Conservation (phyloP, 73 alveolate species). For the Stentor coeruleus region DNA sequence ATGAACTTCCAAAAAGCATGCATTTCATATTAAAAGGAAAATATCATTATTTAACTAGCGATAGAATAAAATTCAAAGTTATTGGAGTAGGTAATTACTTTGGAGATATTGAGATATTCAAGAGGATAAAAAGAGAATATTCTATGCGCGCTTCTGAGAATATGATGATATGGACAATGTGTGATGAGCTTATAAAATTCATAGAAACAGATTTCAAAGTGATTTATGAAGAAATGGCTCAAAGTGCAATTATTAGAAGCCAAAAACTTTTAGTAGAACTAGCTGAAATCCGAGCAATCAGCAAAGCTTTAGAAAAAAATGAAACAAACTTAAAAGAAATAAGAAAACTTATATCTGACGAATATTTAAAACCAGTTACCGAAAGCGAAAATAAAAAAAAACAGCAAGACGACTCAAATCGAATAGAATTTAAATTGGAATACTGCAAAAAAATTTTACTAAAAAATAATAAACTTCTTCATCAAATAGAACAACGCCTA, state of each 20-base stretch:
- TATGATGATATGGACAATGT: background rate
- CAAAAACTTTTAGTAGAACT: background rate
- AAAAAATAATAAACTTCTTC: background rate
- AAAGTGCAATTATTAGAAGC: background rate
- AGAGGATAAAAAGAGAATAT: background rate
- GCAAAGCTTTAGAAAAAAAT: background rate
- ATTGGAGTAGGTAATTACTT: slow-evolving; percentile 4
- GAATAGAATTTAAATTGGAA: background rate
- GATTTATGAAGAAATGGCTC: background rate
- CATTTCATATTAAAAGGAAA: slow-evolving; percentile 17
- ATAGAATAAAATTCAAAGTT: background rate
- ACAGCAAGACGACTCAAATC: background rate
- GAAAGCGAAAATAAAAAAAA: background rate
- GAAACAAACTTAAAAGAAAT: background rate
- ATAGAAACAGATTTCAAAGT: background rate
- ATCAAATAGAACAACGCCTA: too few relatives aligned
- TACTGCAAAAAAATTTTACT: background rate
- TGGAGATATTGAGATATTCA: slow-evolving; percentile 26
- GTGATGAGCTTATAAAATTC: background rate
- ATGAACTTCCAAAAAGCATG: slow-evolving; percentile 1
- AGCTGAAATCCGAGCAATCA: background rate
- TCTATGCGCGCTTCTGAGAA: background rate
- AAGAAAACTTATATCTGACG: background rate
- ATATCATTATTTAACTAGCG: background rate
- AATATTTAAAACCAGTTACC: too few relatives aligned